phyloP scores from a whole-genome alignment of 2,329 filamentous ascomycete species.

The Talaromyces funiculosus region DNA sequence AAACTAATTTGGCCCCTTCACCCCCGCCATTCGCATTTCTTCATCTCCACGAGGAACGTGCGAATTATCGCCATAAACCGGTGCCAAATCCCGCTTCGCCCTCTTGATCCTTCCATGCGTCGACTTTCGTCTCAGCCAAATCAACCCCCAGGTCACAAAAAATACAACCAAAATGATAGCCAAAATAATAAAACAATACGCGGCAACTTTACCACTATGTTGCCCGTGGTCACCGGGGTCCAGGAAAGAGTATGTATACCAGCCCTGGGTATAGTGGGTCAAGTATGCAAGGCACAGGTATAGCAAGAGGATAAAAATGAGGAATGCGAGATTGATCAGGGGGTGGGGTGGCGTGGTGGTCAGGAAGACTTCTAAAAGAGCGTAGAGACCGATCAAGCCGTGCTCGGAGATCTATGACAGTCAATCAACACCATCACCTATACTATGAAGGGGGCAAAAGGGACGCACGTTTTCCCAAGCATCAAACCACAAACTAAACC shows the following conservation, averaged over 20 bases:
- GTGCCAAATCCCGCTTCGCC: conserved; percentile 17
- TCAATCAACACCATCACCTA: background rate
- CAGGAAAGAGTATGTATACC: conserved; percentile 76
- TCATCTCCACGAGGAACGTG: background rate
- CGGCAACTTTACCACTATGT: conserved; percentile 51
- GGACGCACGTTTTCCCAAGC: conserved; percentile 46
- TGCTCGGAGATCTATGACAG: conserved; percentile 67
- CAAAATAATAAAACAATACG: conserved; percentile 56
- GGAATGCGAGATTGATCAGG: conserved; percentile 60
- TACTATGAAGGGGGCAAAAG: background rate
- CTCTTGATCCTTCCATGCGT: conserved; percentile 29
- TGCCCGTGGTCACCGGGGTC: conserved; percentile 51
- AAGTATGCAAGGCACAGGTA: conserved; percentile 73
- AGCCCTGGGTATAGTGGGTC: conserved; percentile 62
- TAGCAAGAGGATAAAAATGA: conserved; percentile 63
- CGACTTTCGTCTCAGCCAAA: conserved; percentile 49
- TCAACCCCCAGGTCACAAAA: conserved; percentile 46
- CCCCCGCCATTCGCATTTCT: background rate
- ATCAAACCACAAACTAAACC: conserved; percentile 48
- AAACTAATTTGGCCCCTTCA: background rate
- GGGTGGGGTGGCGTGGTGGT: conserved; percentile 59
- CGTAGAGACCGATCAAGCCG: conserved; percentile 66
- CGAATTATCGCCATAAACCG: background rate
- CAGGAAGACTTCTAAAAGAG: conserved; percentile 68
- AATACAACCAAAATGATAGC: conserved; percentile 53